Percentiles rank a stretch among this genome's conserved stretches.
Evolutionary conservation across 768 basidiomycete species (phyloP).

Genomic region (Plicaturopsis crispa): DNA sequence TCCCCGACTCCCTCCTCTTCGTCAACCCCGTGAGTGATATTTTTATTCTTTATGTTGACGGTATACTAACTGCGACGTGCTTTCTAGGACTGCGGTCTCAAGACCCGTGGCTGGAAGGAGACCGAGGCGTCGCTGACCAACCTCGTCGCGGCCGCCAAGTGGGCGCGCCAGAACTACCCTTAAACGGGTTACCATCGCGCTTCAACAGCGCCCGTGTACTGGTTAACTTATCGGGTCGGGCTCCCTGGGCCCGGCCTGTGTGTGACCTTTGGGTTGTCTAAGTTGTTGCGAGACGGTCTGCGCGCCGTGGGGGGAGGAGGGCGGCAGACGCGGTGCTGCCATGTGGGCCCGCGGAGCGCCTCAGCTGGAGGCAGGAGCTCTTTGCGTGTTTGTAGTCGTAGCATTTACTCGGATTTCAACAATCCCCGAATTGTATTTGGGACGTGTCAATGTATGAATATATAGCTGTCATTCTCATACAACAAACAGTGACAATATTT

Average conservation of each 20-base stretch:
- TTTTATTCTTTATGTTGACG: not conserved
- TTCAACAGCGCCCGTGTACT: slow-evolving; percentile 86
- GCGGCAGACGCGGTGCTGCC: not conserved
- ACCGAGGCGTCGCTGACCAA: slow-evolving; percentile 86
- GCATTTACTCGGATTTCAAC: slow-evolving; percentile 78
- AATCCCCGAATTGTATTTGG: slow-evolving; percentile 38
- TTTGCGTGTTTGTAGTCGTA: slow-evolving; percentile 28
- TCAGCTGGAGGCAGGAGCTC: slow-evolving; percentile 16
- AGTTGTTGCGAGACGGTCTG: slow-evolving; percentile 8
- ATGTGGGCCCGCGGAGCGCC: slow-evolving; percentile 16
- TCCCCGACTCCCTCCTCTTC: slow-evolving; percentile 76
- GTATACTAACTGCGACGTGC: slow-evolving; percentile 6
- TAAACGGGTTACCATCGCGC: slow-evolving; percentile 55
- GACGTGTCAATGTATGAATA: no score
- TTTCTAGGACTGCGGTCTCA: slow-evolving; percentile 84
- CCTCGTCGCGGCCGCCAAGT: slow-evolving; percentile 86
- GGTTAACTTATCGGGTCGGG: slow-evolving; percentile 46
- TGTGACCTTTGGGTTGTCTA: slow-evolving; percentile 12
- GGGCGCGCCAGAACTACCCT: slow-evolving; percentile 81
- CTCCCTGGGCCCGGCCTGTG: slow-evolving; percentile 12
- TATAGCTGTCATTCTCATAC: no score
- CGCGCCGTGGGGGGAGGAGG: slow-evolving; percentile 5
- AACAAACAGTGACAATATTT: no score
- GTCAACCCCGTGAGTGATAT: slow-evolving; percentile 80
- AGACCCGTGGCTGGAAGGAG: slow-evolving; percentile 98